Base-by-base conservation (phyloP, 2,329 filamentous ascomycete genomes). In the Lasiodiplodia gonubiensis region DNA sequence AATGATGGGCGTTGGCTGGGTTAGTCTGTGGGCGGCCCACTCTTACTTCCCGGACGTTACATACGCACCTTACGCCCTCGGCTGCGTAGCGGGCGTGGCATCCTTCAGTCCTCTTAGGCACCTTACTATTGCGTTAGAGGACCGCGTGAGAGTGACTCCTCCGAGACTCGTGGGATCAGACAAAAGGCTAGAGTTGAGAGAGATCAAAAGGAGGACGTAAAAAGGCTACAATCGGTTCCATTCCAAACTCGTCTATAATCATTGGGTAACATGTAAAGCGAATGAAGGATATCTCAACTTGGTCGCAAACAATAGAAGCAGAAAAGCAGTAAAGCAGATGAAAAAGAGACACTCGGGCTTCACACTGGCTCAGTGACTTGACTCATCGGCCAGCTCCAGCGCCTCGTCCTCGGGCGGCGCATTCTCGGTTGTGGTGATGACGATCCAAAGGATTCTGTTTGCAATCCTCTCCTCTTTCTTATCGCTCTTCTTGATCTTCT, bases 401-500 rank as follows among this genome's bases (percentile, higher is more conserved):
- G 37, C 64, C 21, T 66, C 64, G 8, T 66, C 53, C 16, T 51
- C 64, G 12, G 33, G 12, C 18, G 39, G 25, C 30, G n/a, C 54
- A 8, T 27, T n/a, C n/a, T 59, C 64, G 27, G 16, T 21, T 5
- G 39, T 35, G 3, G 64, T 66, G 30, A 66, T 66, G 6, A 66
- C 53, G 8, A 66, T 42, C 64, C 64, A 59, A 4, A 66, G 53
- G 10, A 66, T 49, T 30, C 64, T 51, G 42, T 66, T 66, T 14
- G 53, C 64, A 37, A 66, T 48, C 27, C 14, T 48, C 53, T 66
- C 64, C 42, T 66, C 64, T 53, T 66, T 66, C 52, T 52, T 66
- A 4, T 66, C 64, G 5, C 35, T 49, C 52, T 66, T 66, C 53
- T 52, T 59, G 3, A 66, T 66, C 53, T 66, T 66, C 52, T 51